These are phyloP conservation scores for Chalciporus sphaerocephalus DNA, from an alignment of 768 basidiomycete genomes.

Conservation along the genomic window DNA sequence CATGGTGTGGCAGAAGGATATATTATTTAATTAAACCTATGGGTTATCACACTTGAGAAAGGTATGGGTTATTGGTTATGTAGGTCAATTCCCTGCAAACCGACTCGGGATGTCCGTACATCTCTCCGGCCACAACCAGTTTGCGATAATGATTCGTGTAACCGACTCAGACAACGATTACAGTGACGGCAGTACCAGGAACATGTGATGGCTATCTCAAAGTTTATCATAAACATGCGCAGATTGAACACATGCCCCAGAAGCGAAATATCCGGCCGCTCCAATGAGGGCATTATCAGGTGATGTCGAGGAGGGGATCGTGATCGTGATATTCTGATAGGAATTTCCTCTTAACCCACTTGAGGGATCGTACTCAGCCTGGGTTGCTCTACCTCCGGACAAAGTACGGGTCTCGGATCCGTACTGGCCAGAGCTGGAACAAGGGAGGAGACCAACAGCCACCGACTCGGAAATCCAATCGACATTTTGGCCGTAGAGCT, in stretches of 20 bases:
- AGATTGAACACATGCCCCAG: slow-evolving; percentile 28
- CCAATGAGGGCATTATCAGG: slow-evolving; percentile 30
- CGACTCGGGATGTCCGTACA: too few relatives aligned
- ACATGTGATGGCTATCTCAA: neutral
- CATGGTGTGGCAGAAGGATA: too few relatives aligned
- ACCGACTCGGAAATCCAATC: slow-evolving; percentile 37
- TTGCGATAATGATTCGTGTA: too few relatives aligned
- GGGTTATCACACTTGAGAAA: too few relatives aligned
- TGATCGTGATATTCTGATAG: slow-evolving; percentile 38
- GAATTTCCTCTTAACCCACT: slow-evolving; percentile 24
- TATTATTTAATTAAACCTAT: too few relatives aligned
- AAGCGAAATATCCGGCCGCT: slow-evolving; percentile 29
- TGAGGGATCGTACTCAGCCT: slow-evolving; percentile 37
- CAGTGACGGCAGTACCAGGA: neutral
- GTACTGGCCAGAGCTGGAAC: slow-evolving; percentile 21
- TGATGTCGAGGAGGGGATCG: slow-evolving; percentile 24
- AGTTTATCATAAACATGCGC: neutral
- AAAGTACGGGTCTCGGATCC: too few relatives aligned
- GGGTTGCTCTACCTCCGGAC: too few relatives aligned
- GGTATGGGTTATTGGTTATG: too few relatives aligned
- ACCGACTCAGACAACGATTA: neutral
- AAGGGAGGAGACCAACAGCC: slow-evolving; percentile 36
- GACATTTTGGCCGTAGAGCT: slow-evolving; percentile 14
- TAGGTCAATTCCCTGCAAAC: too few relatives aligned
- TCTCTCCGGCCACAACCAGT: too few relatives aligned